These are phyloP conservation scores for Mycena galopus DNA, from an alignment of 768 basidiomycete genomes.

Conservation along the genomic window DNA sequence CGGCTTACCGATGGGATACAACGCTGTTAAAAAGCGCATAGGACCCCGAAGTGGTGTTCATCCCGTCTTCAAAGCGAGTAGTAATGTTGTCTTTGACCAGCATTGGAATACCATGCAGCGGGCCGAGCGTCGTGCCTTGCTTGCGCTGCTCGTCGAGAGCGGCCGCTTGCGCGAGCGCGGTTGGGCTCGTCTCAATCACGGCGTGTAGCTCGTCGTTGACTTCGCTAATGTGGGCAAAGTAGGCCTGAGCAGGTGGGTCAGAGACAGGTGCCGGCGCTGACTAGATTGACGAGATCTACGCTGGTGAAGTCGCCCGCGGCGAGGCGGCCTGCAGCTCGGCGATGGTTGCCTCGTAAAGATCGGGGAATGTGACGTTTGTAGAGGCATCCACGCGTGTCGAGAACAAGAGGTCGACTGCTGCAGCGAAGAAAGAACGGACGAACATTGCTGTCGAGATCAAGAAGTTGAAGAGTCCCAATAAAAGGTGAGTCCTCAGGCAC, in stretches of 20 bases:
- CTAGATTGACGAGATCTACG: conserved; percentile 72
- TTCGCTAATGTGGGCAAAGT: conserved; percentile 76
- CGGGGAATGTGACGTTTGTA: conserved; percentile 50
- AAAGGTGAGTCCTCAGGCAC: background rate
- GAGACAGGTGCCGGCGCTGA: background rate
- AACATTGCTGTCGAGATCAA: background rate
- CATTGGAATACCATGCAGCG: conserved; percentile 67
- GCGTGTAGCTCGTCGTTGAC: conserved; percentile 75
- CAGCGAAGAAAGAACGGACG: conserved; percentile 9
- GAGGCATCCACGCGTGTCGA: too few species aligned
- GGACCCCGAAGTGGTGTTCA: conserved; percentile 58
- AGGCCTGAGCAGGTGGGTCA: conserved; percentile 58
- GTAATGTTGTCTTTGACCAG: conserved; percentile 57
- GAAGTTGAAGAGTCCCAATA: background rate
- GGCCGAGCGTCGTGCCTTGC: conserved; percentile 56
- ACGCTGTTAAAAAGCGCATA: conserved; percentile 51
- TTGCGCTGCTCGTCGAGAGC: conserved; percentile 61
- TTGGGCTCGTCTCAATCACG: conserved; percentile 68
- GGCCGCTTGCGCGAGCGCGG: conserved; percentile 65
- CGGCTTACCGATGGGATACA: conserved; percentile 23
- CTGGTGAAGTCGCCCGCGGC: conserved; percentile 65
- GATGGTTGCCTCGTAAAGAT: conserved; percentile 73
- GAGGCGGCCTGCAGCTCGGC: conserved; percentile 67
- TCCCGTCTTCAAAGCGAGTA: conserved; percentile 41
- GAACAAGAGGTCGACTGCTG: background rate